phyloP scores from a whole-genome alignment of 2,329 filamentous ascomycete genomes.

The Calonectria ilicicola region DNA sequence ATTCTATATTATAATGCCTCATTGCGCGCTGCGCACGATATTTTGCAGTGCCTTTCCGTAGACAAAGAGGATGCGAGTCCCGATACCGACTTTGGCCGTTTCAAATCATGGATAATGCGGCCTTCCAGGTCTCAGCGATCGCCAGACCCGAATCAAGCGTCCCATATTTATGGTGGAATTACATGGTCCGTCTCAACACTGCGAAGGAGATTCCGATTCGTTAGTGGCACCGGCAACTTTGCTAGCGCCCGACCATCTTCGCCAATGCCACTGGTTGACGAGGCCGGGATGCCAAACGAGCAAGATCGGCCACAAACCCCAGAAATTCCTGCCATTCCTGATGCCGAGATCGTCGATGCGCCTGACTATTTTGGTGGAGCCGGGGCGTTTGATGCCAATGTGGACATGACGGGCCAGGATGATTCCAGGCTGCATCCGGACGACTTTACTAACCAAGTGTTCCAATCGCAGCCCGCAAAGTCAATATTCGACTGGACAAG shows the following conservation, averaged over 20 bases:
- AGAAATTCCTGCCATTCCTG: slow-evolving; percentile 49
- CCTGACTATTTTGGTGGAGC: slow-evolving; percentile 59
- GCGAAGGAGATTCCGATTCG: slow-evolving; percentile 74
- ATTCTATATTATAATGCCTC: slow-evolving; percentile 78
- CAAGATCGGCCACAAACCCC: slow-evolving; percentile 52
- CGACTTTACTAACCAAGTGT: slow-evolving; percentile 56
- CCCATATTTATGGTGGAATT: slow-evolving; percentile 72
- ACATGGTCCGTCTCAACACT: slow-evolving; percentile 79
- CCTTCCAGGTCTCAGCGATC: slow-evolving; percentile 64
- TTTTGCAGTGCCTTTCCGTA: slow-evolving; percentile 68
- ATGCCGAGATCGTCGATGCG: slow-evolving; percentile 45
- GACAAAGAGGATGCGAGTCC: slow-evolving; percentile 57
- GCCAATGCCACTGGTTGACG: slow-evolving; percentile 52
- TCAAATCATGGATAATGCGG: slow-evolving; percentile 77
- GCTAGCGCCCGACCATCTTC: slow-evolving; percentile 52
- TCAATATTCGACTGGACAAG: slow-evolving; percentile 86
- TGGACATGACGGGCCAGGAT: slow-evolving; percentile 41
- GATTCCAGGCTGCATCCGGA: slow-evolving; percentile 51
- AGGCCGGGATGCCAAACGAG: slow-evolving; percentile 48
- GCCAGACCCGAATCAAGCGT: slow-evolving; percentile 64
- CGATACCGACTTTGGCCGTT: slow-evolving; percentile 66
- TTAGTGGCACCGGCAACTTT: slow-evolving; percentile 66
- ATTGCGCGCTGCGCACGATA: slow-evolving; percentile 66
- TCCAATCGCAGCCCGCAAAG: slow-evolving; percentile 49
- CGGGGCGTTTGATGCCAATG: slow-evolving; percentile 25